These are phyloP conservation scores for Aspergillus steynii DNA, from an alignment of 495 filamentous ascomycete genomes.

Conservation along the genomic window DNA sequence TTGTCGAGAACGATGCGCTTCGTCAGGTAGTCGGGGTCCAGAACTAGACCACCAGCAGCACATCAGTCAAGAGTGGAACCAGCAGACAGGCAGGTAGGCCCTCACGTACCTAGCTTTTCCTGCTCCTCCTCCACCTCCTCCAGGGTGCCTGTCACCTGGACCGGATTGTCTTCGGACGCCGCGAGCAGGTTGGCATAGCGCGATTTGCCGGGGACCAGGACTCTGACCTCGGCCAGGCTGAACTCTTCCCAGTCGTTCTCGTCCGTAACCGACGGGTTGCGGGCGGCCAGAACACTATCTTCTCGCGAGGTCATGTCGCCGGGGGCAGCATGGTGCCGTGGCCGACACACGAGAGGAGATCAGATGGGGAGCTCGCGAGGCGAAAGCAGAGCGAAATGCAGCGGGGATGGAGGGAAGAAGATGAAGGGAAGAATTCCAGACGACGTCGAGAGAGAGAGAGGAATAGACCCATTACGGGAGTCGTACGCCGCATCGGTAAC, in stretches of 20 bases:
- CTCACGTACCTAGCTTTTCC: conserved; percentile 38
- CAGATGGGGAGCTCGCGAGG: conserved; percentile 5
- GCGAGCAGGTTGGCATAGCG: conserved; percentile 54
- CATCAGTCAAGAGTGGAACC: not conserved
- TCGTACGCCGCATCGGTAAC: not conserved
- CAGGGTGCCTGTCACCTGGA: conserved; percentile 55
- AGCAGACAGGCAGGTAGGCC: not conserved
- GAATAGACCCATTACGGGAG: not conserved
- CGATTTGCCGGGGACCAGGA: conserved; percentile 50
- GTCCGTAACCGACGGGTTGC: conserved; percentile 52
- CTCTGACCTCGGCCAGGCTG: conserved; percentile 52
- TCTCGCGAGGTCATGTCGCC: conserved; percentile 53
- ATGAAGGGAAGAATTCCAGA: not conserved
- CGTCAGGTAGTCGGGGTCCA: conserved; percentile 44
- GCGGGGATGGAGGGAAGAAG: not conserved
- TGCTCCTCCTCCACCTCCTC: conserved; percentile 49
- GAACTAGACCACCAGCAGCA: conserved; percentile 32
- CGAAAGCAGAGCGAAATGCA: conserved; percentile 5
- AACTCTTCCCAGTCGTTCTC: conserved; percentile 64
- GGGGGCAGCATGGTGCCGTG: conserved; percentile 34
- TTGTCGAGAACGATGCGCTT: conserved; percentile 64
- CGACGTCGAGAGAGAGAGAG: not conserved
- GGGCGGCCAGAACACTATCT: conserved; percentile 54
- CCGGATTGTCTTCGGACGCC: conserved; percentile 51
- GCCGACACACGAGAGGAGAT: conserved; percentile 4